A percentile compares a stretch with the other conserved stretches of the same genome.
phyloP scores from a whole-genome alignment of 352 stramenopile species.

The Pythium scleroteichum region DNA sequence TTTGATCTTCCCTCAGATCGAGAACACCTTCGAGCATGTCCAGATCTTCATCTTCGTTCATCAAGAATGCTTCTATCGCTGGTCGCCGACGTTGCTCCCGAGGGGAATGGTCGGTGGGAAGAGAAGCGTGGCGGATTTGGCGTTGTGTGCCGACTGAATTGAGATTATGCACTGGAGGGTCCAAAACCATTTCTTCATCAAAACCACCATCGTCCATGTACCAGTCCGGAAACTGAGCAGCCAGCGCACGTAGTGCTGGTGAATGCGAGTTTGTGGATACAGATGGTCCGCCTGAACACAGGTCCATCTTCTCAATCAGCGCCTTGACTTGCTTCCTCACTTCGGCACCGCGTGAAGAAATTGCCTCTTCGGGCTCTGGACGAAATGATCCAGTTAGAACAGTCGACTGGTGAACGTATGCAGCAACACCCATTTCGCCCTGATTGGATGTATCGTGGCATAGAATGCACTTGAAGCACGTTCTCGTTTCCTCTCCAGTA shows the following conservation, averaged over 20 bases:
- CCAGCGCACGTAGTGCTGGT: constrained; percentile 59
- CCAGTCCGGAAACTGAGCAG: constrained; percentile 69
- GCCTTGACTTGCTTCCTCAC: constrained; percentile 61
- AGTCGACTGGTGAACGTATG: constrained; percentile 87
- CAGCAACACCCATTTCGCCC: constrained; percentile 83
- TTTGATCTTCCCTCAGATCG: constrained; percentile 52
- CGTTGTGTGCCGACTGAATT: constrained; percentile 37
- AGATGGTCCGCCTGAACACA: constrained; percentile 63
- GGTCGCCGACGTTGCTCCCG: constrained; percentile 9
- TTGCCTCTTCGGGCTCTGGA: constrained; percentile 64
- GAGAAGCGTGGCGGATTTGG: constrained; percentile 43
- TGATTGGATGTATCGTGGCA: constrained; percentile 81
- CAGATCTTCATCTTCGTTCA: constrained; percentile 63
- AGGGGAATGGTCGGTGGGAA: constrained; percentile 4
- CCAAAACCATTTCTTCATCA: constrained; percentile 50
- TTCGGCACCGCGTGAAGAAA: constrained; percentile 48
- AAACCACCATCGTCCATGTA: constrained; percentile 49
- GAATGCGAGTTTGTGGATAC: constrained; percentile 44
- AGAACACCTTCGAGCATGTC: constrained; percentile 69
- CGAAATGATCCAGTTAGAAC: constrained; percentile 78
- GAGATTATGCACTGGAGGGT: constrained; percentile 31
- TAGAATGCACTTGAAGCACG: constrained; percentile 75
- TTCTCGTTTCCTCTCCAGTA: constrained; percentile 22
- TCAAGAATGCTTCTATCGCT: constrained; percentile 57
- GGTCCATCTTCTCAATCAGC: constrained; percentile 86